Evolutionary conservation across 371 early-diverging fungal species (phyloP), one percentile per base, ranked within the genome.

Genomic region (Actinomortierella wolfii): DNA sequence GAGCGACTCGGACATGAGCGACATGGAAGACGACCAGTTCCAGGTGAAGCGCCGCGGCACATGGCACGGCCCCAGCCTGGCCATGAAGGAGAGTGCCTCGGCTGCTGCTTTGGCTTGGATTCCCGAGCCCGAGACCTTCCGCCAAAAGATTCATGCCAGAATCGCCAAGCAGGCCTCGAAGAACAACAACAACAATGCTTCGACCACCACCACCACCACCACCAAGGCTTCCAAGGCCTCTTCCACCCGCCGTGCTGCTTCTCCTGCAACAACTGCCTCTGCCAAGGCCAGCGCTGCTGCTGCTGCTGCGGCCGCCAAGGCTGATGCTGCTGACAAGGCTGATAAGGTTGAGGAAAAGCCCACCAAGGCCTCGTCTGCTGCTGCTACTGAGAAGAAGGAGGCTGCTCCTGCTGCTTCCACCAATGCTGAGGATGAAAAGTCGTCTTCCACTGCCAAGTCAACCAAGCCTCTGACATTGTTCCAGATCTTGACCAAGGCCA

Each of bases 401-500:
- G 45, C 29, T 47, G 24, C 50, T 3, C 13, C 58, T 15, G 3
- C 58, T 21, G 28, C 47, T 18, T 9, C 63, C 34, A 21, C 24
- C 23, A 34, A 17, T 9, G 2, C 34, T 9, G 15, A 26, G 1
- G 17, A n/a, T 45, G 63, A 64, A 46, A 60, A 54, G 11, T 50
- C 54, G 0, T 48, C 21, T 15, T 15, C 25, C 25, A 21, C 26
- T 46, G 26, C 42, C 26, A 66, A 62, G 45, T 15, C 54, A 0
- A 48, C 76, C 25, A 63, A 67, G 55, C 20, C 68, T 0, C 82
- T 78, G 9, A 90, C 91, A 11, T 63, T 92, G 9, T 92, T 84
- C 68, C 84, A 92, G 76, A 78, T 78, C 42, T 76, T 90, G 52
- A 85, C 87, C 23, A 79, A 86, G 63, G 79, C 79, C 7, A 85